Evolutionary conservation across 1,284 basidiomycete species (phyloP), one percentile per base, ranked within the genome.

Genomic region (Chondrostereum purpureum): DNA sequence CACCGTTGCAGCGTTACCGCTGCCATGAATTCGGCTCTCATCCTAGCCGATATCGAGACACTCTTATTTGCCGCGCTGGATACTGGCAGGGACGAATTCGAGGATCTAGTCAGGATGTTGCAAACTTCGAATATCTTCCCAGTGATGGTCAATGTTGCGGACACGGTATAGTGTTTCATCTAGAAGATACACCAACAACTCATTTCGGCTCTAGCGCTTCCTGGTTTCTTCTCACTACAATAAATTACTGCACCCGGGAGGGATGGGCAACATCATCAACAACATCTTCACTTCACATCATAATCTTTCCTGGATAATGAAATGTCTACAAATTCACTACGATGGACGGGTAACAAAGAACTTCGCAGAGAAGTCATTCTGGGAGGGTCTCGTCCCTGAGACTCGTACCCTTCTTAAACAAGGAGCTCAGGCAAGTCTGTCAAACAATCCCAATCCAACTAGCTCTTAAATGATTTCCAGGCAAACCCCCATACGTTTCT

Each of bases 41-140:
- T 41, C 3, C 20, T 41, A 3, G 39, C 39, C 12, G 39, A 41
- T 16, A 5, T 41, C 19, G 39, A 41, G 20, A 23, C 39, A 4
- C 10, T 8, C 4, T 11, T 41, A 16, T 4, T 14, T 10, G 12
- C 4, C 10, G 39, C 39, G 5, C 11, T 4, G 3, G 39, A 41
- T 6, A 8, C 6, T 11, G 16, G 23, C 5, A 12, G 10, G 4
- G 8, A 21, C 6, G 19, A 17, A 4, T 41, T 11, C 5, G 19
- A 41, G 4, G 5, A 24, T 3, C 5, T 41, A 3, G 4, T 21
- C 3, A 23, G 5, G 12, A 13, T 6, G 5, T 41, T 23, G 11
- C 10, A 41, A 3, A 13, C 5, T 4, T 3, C 39, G 5, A 14
- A 22, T 12, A 3, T 6, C 22, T 41, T 41, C 22, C 5, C 39